phyloP scores from a whole-genome alignment of 768 basidiomycete genomes.

The Rhodotorula graminis region DNA sequence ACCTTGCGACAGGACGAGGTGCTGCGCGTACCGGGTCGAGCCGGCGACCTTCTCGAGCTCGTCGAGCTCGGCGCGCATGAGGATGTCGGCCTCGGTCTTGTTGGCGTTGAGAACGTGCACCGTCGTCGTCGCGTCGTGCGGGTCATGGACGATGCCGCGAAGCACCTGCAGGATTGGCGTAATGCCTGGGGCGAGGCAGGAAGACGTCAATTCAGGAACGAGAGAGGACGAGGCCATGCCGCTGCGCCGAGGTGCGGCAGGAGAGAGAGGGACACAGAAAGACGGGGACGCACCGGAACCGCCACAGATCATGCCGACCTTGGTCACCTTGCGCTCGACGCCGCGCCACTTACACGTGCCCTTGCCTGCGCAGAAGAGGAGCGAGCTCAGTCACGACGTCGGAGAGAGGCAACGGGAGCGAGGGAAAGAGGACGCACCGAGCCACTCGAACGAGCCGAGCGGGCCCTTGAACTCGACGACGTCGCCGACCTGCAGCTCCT shows the following conservation, averaged over 20 bases:
- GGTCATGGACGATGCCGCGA: conserved; percentile 52
- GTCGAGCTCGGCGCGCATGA: conserved; percentile 56
- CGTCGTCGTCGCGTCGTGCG: conserved; percentile 47
- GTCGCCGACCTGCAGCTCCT: conserved; percentile 55
- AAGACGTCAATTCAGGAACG: background rate
- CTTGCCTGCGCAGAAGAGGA: background rate
- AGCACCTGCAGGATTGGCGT: conserved; percentile 61
- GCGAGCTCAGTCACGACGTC: no score
- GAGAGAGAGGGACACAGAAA: no score
- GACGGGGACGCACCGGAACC: conserved; percentile 54
- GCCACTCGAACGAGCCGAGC: conserved; percentile 58
- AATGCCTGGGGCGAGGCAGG: conserved; percentile 47
- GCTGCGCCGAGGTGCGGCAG: no score
- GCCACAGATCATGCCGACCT: conserved; percentile 58
- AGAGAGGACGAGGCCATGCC: background rate
- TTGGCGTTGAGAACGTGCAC: conserved; percentile 56
- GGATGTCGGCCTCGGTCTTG: conserved; percentile 54
- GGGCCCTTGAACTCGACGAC: conserved; percentile 59
- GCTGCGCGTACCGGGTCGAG: conserved; percentile 48
- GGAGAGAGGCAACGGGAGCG: no score
- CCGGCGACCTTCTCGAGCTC: conserved; percentile 40
- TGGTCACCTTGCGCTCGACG: conserved; percentile 45
- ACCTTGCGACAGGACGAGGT: conserved; percentile 51
- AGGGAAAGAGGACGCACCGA: conserved; percentile 44
- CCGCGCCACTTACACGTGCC: conserved; percentile 50